A percentile compares a stretch with the other conserved stretches of the same genome.
Conservation (phyloP, 345 rosid species). For the Citrus australasica region DNA sequence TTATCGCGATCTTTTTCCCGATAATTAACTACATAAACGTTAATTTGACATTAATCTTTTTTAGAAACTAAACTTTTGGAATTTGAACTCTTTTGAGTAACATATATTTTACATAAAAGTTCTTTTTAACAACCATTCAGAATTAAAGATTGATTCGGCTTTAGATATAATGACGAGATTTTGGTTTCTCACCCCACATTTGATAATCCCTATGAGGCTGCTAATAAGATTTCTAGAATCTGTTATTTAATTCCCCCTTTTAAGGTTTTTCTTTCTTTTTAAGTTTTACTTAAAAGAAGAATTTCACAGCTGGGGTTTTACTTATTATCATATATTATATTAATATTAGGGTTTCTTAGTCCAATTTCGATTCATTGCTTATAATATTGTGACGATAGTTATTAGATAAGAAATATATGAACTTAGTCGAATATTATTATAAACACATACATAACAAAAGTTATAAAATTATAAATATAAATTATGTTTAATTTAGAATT, state of each 20-base stretch:
- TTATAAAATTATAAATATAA: too few relatives aligned
- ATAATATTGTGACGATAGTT: too few relatives aligned
- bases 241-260: conserved; percentile 18
- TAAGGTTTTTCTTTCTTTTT: background rate
- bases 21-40: background rate
- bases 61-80: background rate
- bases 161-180: conserved; percentile 17
- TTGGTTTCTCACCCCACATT: background rate
- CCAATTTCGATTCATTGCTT: too few relatives aligned
- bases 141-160: background rate
- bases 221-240: conserved; percentile 45
- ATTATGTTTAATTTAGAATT: too few relatives aligned
- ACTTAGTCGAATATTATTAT: too few relatives aligned
- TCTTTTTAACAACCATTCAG: background rate
- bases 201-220: conserved; percentile 24
- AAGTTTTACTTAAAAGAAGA: background rate
- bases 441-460: too few relatives aligned
- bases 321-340: too few relatives aligned
- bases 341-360: too few relatives aligned
- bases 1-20: conserved; percentile 18
- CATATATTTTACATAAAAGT: background rate
- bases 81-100: background rate
- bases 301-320: conserved; percentile 25
- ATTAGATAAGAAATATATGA: too few relatives aligned
- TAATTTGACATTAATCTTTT: background rate